A percentile compares a stretch with the other conserved stretches of the same genome.
Evolutionary conservation across 257 asterid genomes (phyloP).

Genomic region (Craterostigma plantagineum): DNA sequence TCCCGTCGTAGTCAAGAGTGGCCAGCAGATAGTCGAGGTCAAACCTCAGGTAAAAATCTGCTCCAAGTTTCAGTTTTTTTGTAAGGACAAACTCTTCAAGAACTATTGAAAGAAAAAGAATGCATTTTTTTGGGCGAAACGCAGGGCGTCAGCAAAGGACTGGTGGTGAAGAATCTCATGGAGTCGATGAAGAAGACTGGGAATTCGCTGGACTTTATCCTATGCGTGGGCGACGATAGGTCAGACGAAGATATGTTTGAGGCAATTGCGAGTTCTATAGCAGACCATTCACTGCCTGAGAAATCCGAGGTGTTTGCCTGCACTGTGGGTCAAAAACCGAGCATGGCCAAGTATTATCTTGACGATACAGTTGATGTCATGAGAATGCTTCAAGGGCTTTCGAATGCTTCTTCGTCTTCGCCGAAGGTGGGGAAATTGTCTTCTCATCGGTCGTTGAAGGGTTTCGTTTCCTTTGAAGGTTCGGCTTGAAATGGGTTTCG

Average conservation of each 20-base stretch:
- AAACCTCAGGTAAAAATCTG: conserved; percentile 92
- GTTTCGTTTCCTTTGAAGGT: no score
- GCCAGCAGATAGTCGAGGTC: conserved; percentile 81
- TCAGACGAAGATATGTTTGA: conserved; percentile 95
- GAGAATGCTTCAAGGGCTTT: conserved; percentile 61
- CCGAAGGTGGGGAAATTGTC: no score
- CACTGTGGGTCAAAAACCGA: conserved; percentile 85
- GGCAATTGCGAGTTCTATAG: conserved; percentile 32
- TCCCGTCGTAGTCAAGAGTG: conserved; percentile 65
- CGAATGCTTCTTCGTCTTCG: conserved; percentile 10
- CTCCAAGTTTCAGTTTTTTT: background rate
- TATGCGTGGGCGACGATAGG: conserved; percentile 87
- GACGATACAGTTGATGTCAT: conserved; percentile 59
- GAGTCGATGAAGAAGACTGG: conserved; percentile 28
- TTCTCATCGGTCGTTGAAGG: no score
- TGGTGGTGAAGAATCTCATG: conserved; percentile 44
- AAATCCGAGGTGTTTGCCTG: conserved; percentile 58
- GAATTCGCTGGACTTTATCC: conserved; percentile 41
- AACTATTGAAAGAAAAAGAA: no score
- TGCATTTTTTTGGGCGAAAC: no score
- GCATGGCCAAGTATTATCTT: conserved; percentile 74
- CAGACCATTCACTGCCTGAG: conserved; percentile 19
- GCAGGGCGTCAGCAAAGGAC: conserved; percentile 91
- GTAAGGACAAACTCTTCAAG: background rate
- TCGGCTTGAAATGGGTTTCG: no score